Base-by-base conservation (phyloP, 192 early-diverging fungal species). In the Rhizophagus prolifer region DNA sequence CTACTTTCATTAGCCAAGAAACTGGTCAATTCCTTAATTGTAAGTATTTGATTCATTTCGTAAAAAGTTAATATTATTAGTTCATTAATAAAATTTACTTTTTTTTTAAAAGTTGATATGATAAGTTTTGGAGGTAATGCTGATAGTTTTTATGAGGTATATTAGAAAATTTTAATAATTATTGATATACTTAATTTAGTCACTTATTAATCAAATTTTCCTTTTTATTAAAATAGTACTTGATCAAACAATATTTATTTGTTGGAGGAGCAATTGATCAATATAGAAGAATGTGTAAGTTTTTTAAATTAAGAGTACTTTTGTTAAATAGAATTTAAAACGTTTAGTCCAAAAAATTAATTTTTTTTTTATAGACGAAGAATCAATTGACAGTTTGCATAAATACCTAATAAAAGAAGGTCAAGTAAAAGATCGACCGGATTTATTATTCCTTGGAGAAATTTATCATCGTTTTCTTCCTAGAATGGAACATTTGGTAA, bases 81-180 rank as follows among this genome's bases (percentile, higher is more conserved):
- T 6, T 36, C 5, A 36, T 36, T 7, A 38, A 38, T 38, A 38
- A 36, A 36, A 36, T 36, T 31, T 34, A 44, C 50, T 19, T 70
- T 70, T 25, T 26, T 74, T 36, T 23, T 47, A 75, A 54, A n/a
- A 38, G 2, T 31, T 82, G 82, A 58, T 28, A 50, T 65, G 50
- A 75, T 88, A 31, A 77, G 84, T 4, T 83, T 84, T 50, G 87
- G 85, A 30, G 88, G 82, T 16, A 79, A 84, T 82, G 81, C 72
- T 2, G 89, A 90, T 41, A 88, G 86, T 54, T 88, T 87, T 62
- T 90, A 90, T 60, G 89, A 90, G 86, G 88, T 89, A 82, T 44
- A 44, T 44, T 38, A 0, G 7, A 38, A 38, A 38, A 38, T 38
- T 38, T 38, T 38, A 12, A 34, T 44, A 44, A 44, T 44, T 44